phyloP scores from a whole-genome alignment of 257 asterid genomes.

The Solanum clarkiae region DNA sequence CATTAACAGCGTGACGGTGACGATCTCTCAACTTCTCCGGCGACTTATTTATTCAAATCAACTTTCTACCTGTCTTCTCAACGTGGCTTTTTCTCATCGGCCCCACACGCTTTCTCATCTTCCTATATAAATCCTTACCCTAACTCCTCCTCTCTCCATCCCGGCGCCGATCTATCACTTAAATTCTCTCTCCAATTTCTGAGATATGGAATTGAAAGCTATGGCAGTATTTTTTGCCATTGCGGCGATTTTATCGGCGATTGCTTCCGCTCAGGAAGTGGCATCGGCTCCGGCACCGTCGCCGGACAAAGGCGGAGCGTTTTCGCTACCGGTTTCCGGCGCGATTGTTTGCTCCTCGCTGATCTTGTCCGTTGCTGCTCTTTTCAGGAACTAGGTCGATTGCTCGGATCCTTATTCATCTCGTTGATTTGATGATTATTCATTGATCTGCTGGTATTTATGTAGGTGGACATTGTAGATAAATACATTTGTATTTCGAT shows the following conservation, averaged over 20 bases:
- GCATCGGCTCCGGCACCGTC: constrained; percentile 40
- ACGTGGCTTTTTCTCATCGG: neutral
- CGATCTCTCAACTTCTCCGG: neutral
- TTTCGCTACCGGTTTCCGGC: constrained; percentile 26
- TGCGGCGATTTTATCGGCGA: constrained; percentile 11
- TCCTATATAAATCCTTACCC: neutral
- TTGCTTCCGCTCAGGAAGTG: constrained; percentile 17
- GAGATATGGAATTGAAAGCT: constrained; percentile 8
- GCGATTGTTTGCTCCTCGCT: constrained; percentile 36
- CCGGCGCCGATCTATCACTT: neutral
- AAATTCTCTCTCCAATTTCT: neutral
- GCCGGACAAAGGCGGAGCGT: constrained; percentile 30
- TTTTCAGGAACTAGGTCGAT: constrained; percentile 23
- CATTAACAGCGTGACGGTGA: neutral
- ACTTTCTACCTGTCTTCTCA: neutral
- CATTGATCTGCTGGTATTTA: neutral
- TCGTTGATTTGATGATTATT: neutral
- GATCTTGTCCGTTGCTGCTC: constrained; percentile 24
- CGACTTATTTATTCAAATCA: neutral
- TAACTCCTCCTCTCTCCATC: neutral
- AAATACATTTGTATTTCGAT: neutral
- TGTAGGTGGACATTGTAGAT: neutral
- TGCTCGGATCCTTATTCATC: neutral
- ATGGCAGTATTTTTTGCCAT: constrained; percentile 24
- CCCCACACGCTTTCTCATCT: constrained; percentile 6